Conservation (phyloP, 2,329 filamentous ascomycete species). For the Talaromyces sp. region DNA sequence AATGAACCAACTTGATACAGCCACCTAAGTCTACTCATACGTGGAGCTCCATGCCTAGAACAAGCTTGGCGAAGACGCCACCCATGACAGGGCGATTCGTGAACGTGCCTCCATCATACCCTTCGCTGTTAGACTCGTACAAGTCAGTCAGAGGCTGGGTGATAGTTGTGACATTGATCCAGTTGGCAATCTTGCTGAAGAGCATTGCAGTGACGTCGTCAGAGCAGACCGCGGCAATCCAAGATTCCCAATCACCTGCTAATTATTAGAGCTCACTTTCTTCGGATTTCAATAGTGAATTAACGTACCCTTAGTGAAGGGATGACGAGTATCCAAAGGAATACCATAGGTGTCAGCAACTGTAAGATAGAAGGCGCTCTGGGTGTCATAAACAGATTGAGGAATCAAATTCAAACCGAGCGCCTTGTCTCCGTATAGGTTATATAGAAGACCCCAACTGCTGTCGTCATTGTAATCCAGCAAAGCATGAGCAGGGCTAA, state of each 20-base stretch:
- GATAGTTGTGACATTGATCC: conserved; percentile 45
- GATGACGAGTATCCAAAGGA: conserved; percentile 47
- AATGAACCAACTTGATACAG: no score
- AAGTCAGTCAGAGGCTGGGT: conserved; percentile 46
- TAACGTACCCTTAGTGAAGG: conserved; percentile 38
- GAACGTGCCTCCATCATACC: conserved; percentile 36
- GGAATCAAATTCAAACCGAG: conserved; percentile 45
- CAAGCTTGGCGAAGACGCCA: conserved; percentile 45
- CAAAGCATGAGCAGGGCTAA: conserved; percentile 40
- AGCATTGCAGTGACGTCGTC: conserved; percentile 42
- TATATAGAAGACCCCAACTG: conserved; percentile 49
- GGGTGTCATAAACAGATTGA: conserved; percentile 47
- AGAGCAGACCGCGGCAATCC: conserved; percentile 42
- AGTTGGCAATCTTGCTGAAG: conserved; percentile 40
- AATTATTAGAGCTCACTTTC: conserved; percentile 12
- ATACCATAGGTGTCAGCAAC: conserved; percentile 45
- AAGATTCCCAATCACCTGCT: conserved; percentile 48
- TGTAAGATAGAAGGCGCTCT: conserved; percentile 49
- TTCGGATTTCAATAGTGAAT: background rate
- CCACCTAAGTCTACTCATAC: no score
- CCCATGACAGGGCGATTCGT: conserved; percentile 48
- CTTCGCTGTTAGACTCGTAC: conserved; percentile 43
- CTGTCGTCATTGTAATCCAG: conserved; percentile 41
- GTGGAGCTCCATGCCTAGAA: conserved; percentile 15
- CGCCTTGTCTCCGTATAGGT: conserved; percentile 46